Base-by-base conservation (phyloP, 2,329 filamentous ascomycete genomes). In the Penicillium sp. region DNA sequence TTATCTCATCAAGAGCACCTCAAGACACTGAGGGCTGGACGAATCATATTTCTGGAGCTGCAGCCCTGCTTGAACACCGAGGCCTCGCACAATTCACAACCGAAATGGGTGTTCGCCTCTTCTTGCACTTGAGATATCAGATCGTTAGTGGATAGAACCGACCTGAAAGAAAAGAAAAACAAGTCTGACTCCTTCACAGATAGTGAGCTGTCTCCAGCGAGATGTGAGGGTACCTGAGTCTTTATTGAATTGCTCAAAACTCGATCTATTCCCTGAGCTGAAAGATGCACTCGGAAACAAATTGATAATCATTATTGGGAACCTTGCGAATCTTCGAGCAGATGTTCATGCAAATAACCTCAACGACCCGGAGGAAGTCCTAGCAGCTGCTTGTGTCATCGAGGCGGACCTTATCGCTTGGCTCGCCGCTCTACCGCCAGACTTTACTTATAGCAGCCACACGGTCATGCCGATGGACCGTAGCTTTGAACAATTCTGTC, bases 11-110 rank as follows among this genome's bases (percentile, higher is more conserved):
- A 54, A 68, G 80, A 33, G 75, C 76, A 2, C 73, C 76, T 31
- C 68, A 78, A 49, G 76, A 78, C 16, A 76, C 81, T 18, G 72
- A 78, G 14, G 78, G 78, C 18, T 85, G 84, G 58, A 80, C 79
- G 48, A 80, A 80, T 5, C 85, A 88, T 65, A 79, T 87, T 43
- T 76, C 81, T 60, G 85, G 85, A 1, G 84, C 83, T 3, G 77
- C 82, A 42, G 83, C 85, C 10, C 69, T 88, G 14, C 71, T 87
- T n/a, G 78, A 79, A 51, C 50, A 76, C 33, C 67, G 74, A 16
- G 75, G 73, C 7, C 48, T 60, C 5, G 60, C 70, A n/a, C 72
- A 75, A 43, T 58, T 77, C 33, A 68, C 73, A 51, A 67, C 61
- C 46, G 69, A 76, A 16, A 74, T 78, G 44, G 80, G 81, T 4